Evolutionary conservation across 1,284 basidiomycete species (phyloP).

Genomic region (Cryptococcus floricola): DNA sequence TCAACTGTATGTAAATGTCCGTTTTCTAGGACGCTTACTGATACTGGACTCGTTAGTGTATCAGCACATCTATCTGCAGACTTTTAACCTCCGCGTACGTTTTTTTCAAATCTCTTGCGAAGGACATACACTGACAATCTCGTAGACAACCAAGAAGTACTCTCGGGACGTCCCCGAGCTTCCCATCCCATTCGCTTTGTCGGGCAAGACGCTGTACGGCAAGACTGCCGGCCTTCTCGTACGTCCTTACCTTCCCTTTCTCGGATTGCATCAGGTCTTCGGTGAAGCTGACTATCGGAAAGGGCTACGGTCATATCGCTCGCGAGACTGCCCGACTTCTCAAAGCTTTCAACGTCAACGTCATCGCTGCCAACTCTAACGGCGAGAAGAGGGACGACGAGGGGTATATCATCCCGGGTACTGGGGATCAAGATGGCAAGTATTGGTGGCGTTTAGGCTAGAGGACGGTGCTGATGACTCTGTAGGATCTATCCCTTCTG

Average conservation of each 20-base stretch:
- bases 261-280: neutral
- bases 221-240: slow-evolving; percentile 30
- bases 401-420: slow-evolving; percentile 30
- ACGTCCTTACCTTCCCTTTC: neutral
- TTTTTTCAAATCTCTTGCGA: neutral
- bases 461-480: neutral
- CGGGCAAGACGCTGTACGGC: slow-evolving; percentile 13
- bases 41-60: slow-evolving; percentile 3
- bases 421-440: slow-evolving; percentile 41
- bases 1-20: slow-evolving; percentile 23
- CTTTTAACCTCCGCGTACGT: slow-evolving; percentile 11
- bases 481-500: slow-evolving; percentile 31
- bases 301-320: slow-evolving; percentile 37
- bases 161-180: slow-evolving; percentile 3
- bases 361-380: slow-evolving; percentile 46
- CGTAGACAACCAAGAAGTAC: slow-evolving; percentile 11
- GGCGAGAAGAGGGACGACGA: slow-evolving; percentile 31
- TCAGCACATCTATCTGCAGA: slow-evolving; percentile 7
- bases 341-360: slow-evolving; percentile 30
- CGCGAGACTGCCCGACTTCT: slow-evolving; percentile 43
- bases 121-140: neutral
- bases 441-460: neutral
- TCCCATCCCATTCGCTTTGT: neutral
- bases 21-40: neutral
- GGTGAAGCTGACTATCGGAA: slow-evolving; percentile 6